Conservation (phyloP, 1,284 basidiomycete species). For the Cryptococcus depauperatus region DNA sequence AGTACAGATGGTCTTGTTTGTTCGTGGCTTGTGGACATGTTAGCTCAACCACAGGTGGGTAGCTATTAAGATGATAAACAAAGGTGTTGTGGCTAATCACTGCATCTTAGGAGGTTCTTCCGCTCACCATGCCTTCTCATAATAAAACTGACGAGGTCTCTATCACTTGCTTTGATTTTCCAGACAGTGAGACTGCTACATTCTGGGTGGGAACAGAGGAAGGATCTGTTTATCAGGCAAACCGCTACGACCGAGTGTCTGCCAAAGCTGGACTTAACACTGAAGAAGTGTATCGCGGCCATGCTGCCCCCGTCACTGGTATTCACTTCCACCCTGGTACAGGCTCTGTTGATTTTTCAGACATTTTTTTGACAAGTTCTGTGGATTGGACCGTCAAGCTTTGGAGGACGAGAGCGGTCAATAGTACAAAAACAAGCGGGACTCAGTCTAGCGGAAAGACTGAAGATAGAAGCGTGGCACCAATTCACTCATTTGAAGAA, state of each 20-base stretch:
- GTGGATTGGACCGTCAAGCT: slow-evolving; percentile 96
- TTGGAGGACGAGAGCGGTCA: slow-evolving; percentile 62
- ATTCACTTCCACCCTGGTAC: slow-evolving; percentile 86
- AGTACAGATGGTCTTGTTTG: slow-evolving; percentile 95
- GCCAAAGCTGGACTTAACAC: slow-evolving; percentile 90
- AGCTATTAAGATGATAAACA: background rate
- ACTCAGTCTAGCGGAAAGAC: slow-evolving; percentile 25
- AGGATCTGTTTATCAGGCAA: slow-evolving; percentile 89
- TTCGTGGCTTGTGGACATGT: slow-evolving; percentile 97
- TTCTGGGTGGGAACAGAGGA: slow-evolving; percentile 98
- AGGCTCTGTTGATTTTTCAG: slow-evolving; percentile 87
- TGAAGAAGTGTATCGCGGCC: slow-evolving; percentile 82
- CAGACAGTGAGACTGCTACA: slow-evolving; percentile 86
- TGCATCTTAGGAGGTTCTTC: slow-evolving; percentile 70
- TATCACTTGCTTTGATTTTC: slow-evolving; percentile 85
- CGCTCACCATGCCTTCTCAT: slow-evolving; percentile 71
- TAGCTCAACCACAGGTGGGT: slow-evolving; percentile 82
- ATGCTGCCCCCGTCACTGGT: slow-evolving; percentile 86
- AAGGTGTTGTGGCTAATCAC: slow-evolving; percentile 6
- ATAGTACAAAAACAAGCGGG: slow-evolving; percentile 28
- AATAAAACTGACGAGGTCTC: slow-evolving; percentile 94
- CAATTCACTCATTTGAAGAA: slow-evolving; percentile 88
- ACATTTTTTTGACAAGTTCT: slow-evolving; percentile 82
- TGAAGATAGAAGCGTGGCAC: slow-evolving; percentile 48
- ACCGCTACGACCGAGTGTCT: slow-evolving; percentile 91